These are phyloP conservation scores for Asterionellopsis glacialis DNA, from an alignment of 108 stramenopile genomes.

Conservation along the genomic window DNA sequence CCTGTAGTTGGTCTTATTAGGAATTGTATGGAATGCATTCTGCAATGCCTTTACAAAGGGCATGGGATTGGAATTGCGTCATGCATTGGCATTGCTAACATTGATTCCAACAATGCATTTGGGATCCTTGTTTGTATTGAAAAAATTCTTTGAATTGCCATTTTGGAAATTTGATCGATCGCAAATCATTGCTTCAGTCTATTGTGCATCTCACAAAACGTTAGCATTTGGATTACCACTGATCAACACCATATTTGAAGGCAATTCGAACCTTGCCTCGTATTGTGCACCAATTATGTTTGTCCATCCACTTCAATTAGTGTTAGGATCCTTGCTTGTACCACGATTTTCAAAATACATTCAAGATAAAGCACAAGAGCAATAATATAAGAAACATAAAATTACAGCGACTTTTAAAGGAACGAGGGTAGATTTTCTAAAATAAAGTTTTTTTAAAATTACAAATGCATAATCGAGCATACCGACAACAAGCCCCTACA, in stretches of 20 bases:
- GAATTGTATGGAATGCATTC: conserved; percentile 92
- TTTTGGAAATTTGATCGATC: conserved; percentile 27
- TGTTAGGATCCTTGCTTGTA: conserved; percentile 68
- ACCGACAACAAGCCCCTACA: too few relatives aligned
- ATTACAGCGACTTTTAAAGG: too few relatives aligned
- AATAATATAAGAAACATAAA: neutral
- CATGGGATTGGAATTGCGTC: conserved; percentile 52
- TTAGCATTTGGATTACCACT: conserved; percentile 89
- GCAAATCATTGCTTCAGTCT: conserved; percentile 76
- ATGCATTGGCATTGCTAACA: conserved; percentile 45
- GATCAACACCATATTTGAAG: conserved; percentile 87
- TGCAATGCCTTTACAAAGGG: conserved; percentile 83
- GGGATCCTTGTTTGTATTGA: conserved; percentile 35
- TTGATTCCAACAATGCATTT: conserved; percentile 70
- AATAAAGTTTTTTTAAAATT: too few relatives aligned
- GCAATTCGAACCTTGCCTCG: conserved; percentile 71
- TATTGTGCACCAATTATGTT: conserved; percentile 90
- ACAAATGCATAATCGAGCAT: too few relatives aligned
- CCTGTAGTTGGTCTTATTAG: conserved; percentile 68
- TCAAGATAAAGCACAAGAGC: neutral
- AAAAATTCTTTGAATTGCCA: conserved; percentile 48
- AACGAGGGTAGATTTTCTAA: too few relatives aligned
- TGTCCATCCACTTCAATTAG: conserved; percentile 84
- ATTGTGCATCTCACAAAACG: conserved; percentile 86
- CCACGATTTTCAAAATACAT: conserved; percentile 27